phyloP scores from a whole-genome alignment of 2,329 filamentous ascomycete genomes.

The Ophiostoma perfectum region DNA sequence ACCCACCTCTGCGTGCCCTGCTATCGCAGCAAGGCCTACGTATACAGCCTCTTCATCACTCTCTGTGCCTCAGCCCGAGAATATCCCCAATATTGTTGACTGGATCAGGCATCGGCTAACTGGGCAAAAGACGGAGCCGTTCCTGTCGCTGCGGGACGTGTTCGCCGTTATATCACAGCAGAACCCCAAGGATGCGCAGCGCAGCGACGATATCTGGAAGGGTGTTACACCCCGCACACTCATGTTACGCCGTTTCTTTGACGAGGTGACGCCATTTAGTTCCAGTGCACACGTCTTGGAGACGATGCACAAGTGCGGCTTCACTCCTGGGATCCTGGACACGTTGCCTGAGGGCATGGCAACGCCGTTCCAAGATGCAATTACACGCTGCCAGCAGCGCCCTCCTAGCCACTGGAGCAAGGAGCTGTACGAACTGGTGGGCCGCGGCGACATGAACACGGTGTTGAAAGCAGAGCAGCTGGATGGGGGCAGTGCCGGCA shows the following conservation, averaged over 20 bases:
- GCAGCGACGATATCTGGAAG: constrained; percentile 40
- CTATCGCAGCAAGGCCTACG: constrained; percentile 34
- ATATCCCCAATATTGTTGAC: constrained; percentile 39
- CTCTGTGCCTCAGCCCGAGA: constrained; percentile 32
- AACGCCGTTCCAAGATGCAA: constrained; percentile 73
- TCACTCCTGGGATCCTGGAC: constrained; percentile 64
- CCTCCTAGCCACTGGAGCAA: constrained; percentile 73
- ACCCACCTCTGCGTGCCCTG: constrained; percentile 34
- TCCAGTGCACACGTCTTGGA: constrained; percentile 63
- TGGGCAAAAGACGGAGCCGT: constrained; percentile 35
- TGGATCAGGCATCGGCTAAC: constrained; percentile 50
- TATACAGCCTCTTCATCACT: neutral
- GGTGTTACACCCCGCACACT: constrained; percentile 59
- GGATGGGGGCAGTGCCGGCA: constrained; percentile 27
- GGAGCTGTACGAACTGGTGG: constrained; percentile 67
- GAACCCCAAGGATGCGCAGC: constrained; percentile 34
- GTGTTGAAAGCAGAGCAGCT: constrained; percentile 50
- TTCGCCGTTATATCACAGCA: constrained; percentile 39
- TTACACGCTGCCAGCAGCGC: constrained; percentile 75
- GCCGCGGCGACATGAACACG: constrained; percentile 72
- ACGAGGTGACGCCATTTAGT: constrained; percentile 24
- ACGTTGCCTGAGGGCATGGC: constrained; percentile 81
- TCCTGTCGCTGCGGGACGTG: constrained; percentile 43
- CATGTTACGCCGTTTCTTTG: constrained; percentile 64
- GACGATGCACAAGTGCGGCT: constrained; percentile 63